Conservation (phyloP, 176 grass and related monocot genomes). For the Thinopyrum elongatum region DNA sequence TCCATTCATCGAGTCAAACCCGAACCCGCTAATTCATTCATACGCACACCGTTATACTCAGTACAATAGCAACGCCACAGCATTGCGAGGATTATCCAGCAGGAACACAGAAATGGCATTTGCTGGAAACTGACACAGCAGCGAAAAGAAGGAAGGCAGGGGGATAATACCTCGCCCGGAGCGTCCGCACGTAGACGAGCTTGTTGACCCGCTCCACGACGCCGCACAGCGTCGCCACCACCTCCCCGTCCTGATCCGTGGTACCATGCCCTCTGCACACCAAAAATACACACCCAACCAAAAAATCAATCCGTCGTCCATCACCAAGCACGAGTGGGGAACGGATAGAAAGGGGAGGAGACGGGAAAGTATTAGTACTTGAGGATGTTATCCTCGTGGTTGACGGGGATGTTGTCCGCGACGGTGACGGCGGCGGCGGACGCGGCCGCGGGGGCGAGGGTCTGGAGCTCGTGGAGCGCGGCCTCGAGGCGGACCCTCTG, state of each 20-base stretch:
- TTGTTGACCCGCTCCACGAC: conserved; percentile 94
- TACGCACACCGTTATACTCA: background rate
- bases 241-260: conserved; percentile 65
- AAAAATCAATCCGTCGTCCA: background rate
- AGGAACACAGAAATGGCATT: background rate
- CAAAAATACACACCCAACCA: background rate
- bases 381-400: conserved; percentile 92
- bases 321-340: background rate
- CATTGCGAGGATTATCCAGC: background rate
- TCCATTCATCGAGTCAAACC: background rate
- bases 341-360: background rate
- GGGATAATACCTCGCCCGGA: conserved; percentile 59
- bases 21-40: background rate
- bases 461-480: conserved; percentile 64
- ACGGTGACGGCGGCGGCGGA: conserved; percentile 62
- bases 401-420: conserved; percentile 78
- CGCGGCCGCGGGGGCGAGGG: conserved; percentile 31
- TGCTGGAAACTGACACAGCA: background rate
- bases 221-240: conserved; percentile 88
- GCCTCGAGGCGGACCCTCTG: conserved; percentile 85
- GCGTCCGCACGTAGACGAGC: conserved; percentile 82
- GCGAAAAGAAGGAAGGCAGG: background rate
- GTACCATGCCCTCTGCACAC: conserved; percentile 81
- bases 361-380: conserved; percentile 45
- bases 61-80: background rate